Conservation (phyloP, 2,329 filamentous ascomycete genomes). For the Colletotrichum abscissum region DNA sequence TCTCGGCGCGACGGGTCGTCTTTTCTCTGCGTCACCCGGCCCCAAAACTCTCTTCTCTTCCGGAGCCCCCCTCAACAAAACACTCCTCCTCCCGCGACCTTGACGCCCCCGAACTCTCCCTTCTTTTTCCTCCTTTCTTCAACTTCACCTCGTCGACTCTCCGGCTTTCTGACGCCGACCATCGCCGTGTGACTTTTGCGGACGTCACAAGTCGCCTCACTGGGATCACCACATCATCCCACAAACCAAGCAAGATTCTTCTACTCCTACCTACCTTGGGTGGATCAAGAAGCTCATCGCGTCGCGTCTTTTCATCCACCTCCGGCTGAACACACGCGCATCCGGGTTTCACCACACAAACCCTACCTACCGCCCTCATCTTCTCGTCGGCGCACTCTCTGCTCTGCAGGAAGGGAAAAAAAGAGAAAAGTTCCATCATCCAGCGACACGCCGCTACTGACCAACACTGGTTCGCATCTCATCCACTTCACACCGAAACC, state of each 20-base stretch:
- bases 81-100: constrained; percentile 28
- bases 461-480: background rate
- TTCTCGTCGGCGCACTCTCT: constrained; percentile 9
- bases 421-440: background rate
- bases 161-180: constrained; percentile 12
- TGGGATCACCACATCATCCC: background rate
- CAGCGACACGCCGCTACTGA: background rate
- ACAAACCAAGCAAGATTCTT: background rate
- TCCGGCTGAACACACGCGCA: background rate
- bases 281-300: constrained; percentile 6
- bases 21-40: constrained; percentile 36
- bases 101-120: constrained; percentile 26
- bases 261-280: background rate
- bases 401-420: background rate
- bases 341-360: background rate
- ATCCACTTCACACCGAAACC: background rate
- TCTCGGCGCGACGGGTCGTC: constrained; percentile 36
- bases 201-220: background rate
- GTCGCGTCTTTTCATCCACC: constrained; percentile 12
- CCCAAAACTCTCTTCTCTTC: constrained; percentile 36
- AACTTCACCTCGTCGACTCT: constrained; percentile 9
- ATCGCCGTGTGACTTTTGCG: background rate
- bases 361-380: background rate
- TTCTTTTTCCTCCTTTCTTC: constrained; percentile 17
- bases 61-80: constrained; percentile 37